Evolutionary conservation across 345 rosid species (phyloP).

Genomic region (Balakata baccata): DNA sequence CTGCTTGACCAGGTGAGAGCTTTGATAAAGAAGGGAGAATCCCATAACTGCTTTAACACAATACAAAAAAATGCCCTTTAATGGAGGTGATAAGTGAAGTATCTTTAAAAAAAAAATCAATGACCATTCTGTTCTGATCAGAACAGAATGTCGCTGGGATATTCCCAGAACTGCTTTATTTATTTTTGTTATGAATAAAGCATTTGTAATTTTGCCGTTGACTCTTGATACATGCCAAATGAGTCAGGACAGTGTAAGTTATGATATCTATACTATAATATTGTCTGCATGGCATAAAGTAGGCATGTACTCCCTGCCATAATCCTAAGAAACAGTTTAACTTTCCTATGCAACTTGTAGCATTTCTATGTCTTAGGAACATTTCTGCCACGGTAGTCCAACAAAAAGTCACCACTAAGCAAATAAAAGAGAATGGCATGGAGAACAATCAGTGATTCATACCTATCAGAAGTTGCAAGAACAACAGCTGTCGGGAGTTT

Average conservation of each 20-base stretch:
- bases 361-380: background rate
- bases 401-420: background rate
- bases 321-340: background rate
- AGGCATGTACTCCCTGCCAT: background rate
- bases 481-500: slow-evolving; percentile 26
- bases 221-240: too few species aligned
- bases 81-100: background rate
- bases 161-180: too few species aligned
- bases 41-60: slow-evolving; percentile 26
- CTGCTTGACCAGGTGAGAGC: slow-evolving; percentile 38
- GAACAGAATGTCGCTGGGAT: too few species aligned
- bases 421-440: background rate
- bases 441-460: slow-evolving; percentile 6
- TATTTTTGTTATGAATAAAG: too few species aligned
- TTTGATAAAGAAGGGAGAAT: slow-evolving; percentile 32
- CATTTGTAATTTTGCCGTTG: too few species aligned
- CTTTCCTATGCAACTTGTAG: background rate
- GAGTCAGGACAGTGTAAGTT: too few species aligned
- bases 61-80: background rate
- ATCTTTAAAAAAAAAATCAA: background rate
- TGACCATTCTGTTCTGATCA: background rate
- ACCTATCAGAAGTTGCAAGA: slow-evolving; percentile 36
- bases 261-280: too few species aligned
- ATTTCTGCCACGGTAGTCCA: background rate
- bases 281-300: background rate